phyloP scores from a whole-genome alignment of 1,139 yeast species.

The Pichia sp. region DNA sequence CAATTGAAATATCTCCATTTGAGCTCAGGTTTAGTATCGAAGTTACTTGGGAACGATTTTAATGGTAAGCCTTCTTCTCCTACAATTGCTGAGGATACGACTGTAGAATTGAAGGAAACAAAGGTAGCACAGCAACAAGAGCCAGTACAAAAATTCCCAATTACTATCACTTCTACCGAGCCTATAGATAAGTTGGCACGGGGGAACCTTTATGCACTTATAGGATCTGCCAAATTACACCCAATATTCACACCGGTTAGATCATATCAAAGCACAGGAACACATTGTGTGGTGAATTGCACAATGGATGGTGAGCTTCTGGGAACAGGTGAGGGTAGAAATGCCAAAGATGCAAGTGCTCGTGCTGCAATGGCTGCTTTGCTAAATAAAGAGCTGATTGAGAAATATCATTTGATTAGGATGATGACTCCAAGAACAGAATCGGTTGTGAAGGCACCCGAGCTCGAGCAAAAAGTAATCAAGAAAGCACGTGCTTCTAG shows the following conservation, averaged over 20 bases:
- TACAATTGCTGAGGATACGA: too few species aligned
- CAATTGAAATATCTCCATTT: slow-evolving; percentile 13
- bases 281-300: slow-evolving; percentile 59
- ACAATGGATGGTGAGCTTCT: slow-evolving; percentile 47
- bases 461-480: background rate
- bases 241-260: slow-evolving; percentile 46
- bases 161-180: slow-evolving; percentile 22
- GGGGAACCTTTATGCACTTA: slow-evolving; percentile 66
- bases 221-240: slow-evolving; percentile 69
- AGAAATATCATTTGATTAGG: slow-evolving; percentile 58
- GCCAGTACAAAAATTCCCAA: slow-evolving; percentile 9
- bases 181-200: slow-evolving; percentile 61
- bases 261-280: background rate
- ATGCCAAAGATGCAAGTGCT: slow-evolving; percentile 62
- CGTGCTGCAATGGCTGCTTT: slow-evolving; percentile 72
- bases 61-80: too few species aligned
- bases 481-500: background rate
- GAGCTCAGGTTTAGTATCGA: slow-evolving; percentile 6
- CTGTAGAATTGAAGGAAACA: background rate
- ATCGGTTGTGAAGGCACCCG: slow-evolving; percentile 23
- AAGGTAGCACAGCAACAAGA: background rate
- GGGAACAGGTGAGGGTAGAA: slow-evolving; percentile 60
- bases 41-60: background rate
- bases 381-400: slow-evolving; percentile 53
- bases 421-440: slow-evolving; percentile 57